Conservation (phyloP, 805 yeast genomes). For the Lipomyces spencermartinsiae region DNA sequence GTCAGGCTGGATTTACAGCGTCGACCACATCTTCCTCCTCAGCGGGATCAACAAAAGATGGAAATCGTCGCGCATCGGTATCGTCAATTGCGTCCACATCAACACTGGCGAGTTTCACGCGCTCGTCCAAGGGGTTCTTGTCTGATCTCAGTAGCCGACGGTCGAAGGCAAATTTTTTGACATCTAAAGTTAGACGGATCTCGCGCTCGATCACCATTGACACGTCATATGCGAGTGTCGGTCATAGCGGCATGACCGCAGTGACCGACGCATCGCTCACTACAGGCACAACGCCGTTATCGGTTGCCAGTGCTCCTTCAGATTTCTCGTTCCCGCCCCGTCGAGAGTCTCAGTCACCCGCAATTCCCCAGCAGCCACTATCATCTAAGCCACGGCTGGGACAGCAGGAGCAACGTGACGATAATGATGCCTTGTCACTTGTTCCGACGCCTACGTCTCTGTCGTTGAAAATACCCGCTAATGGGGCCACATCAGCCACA, state of each 20-base stretch:
- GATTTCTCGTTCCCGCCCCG: constrained; percentile 25
- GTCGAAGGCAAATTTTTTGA: constrained; percentile 15
- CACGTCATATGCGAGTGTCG: not conserved
- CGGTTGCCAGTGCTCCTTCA: not conserved
- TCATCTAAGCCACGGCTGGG: not conserved
- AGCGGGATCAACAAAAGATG: not conserved
- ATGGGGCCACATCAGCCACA: not conserved
- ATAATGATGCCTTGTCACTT: not conserved
- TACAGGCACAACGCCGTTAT: not conserved
- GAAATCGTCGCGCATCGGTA: constrained; percentile 15
- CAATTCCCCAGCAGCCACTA: not conserved
- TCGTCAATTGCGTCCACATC: constrained; percentile 12
- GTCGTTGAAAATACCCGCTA: not conserved
- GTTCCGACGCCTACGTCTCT: constrained; percentile 5
- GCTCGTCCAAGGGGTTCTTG: constrained; percentile 30
- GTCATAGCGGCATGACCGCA: not conserved
- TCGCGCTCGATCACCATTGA: constrained; percentile 33
- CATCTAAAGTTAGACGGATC: constrained; percentile 34
- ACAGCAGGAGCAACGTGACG: not conserved
- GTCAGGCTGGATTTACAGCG: not conserved
- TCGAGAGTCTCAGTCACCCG: not conserved
- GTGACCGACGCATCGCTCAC: not conserved
- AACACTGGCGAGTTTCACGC: constrained; percentile 14
- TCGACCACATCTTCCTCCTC: not conserved
- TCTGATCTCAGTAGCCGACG: constrained; percentile 25